Percentiles rank a stretch among this genome's conserved stretches.
phyloP scores from a whole-genome alignment of 768 basidiomycete species.

The Gymnopilus junonius region DNA sequence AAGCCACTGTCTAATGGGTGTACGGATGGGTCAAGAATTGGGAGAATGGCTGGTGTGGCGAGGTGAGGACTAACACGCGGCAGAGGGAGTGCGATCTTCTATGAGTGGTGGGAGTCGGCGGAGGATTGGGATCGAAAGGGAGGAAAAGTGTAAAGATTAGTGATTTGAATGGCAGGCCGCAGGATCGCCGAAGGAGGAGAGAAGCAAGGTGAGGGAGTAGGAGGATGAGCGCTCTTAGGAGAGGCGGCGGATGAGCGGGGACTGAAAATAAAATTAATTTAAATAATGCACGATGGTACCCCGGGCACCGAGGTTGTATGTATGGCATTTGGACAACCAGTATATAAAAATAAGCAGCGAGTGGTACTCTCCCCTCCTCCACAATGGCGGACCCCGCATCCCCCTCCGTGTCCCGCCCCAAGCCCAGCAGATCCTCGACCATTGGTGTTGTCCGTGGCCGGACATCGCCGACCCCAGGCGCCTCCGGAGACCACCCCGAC shows the following conservation, averaged over 20 bases:
- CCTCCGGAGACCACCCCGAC: conserved; percentile 49
- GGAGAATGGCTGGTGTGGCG: conserved; percentile 1
- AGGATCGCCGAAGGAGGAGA: conserved; percentile 11
- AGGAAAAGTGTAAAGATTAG: conserved; percentile 12
- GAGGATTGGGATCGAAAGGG: background rate
- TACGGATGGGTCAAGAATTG: conserved; percentile 1
- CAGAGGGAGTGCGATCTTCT: conserved; percentile 9
- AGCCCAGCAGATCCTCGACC: conserved; percentile 41
- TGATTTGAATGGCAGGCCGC: conserved; percentile 7
- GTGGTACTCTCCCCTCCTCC: conserved; percentile 6
- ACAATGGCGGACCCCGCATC: conserved; percentile 35
- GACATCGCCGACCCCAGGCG: conserved; percentile 49
- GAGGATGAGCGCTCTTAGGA: background rate
- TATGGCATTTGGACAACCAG: too few relatives aligned
- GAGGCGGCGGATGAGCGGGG: conserved; percentile 22
- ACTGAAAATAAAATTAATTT: conserved; percentile 28
- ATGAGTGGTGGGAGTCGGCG: conserved; percentile 12
- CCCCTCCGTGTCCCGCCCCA: conserved; percentile 43
- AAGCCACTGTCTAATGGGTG: background rate
- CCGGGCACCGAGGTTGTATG: conserved; percentile 12
- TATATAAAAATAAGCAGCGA: too few relatives aligned
- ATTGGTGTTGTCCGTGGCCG: conserved; percentile 53
- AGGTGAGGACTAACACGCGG: conserved; percentile 17
- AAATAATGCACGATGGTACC: conserved; percentile 11
- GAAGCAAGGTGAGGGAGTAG: too few relatives aligned